Evolutionary conservation across 2,329 filamentous ascomycete species (phyloP).

Genomic region (Diaporthe citri): DNA sequence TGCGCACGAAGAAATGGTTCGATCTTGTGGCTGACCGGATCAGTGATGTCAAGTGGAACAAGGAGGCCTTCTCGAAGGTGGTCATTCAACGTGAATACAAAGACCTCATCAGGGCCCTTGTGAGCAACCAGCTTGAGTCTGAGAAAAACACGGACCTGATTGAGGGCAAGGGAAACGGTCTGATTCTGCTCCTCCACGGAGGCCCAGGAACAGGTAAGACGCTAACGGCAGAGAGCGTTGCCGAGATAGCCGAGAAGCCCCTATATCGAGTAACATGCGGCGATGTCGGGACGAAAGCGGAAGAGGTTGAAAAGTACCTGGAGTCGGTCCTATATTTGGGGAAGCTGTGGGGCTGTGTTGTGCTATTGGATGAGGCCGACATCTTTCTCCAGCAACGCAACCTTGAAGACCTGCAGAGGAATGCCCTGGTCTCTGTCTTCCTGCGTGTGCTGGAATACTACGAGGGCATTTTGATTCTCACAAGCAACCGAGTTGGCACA

Average conservation of each 20-base stretch:
- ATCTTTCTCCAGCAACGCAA: slow-evolving; percentile 50
- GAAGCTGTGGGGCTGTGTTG: slow-evolving; percentile 49
- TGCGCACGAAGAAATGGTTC: slow-evolving; percentile 36
- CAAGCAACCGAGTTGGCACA: slow-evolving; percentile 48
- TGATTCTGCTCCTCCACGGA: slow-evolving; percentile 50
- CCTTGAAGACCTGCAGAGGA: slow-evolving; percentile 47
- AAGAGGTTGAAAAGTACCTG: slow-evolving; percentile 50
- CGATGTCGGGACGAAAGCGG: slow-evolving; percentile 50
- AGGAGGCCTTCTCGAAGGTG: slow-evolving; percentile 32
- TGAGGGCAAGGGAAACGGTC: slow-evolving; percentile 48
- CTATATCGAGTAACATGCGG: slow-evolving; percentile 50
- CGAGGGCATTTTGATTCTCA: slow-evolving; percentile 49
- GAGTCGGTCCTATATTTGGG: slow-evolving; percentile 48
- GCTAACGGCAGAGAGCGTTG: slow-evolving; percentile 50
- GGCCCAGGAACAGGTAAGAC: slow-evolving; percentile 50
- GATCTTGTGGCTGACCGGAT: slow-evolving; percentile 31
- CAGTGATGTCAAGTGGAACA: slow-evolving; percentile 34
- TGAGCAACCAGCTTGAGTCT: slow-evolving; percentile 38
- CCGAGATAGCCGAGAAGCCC: slow-evolving; percentile 49
- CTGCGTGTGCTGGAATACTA: slow-evolving; percentile 48
- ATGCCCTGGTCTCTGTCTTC: slow-evolving; percentile 51
- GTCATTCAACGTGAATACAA: slow-evolving; percentile 38
- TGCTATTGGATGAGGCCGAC: slow-evolving; percentile 52
- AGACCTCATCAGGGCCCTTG: slow-evolving; percentile 44
- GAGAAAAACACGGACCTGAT: slow-evolving; percentile 48